These are phyloP conservation scores for Casuarina equisetifolia DNA, from an alignment of 306 rosid species.

Conservation along the genomic window DNA sequence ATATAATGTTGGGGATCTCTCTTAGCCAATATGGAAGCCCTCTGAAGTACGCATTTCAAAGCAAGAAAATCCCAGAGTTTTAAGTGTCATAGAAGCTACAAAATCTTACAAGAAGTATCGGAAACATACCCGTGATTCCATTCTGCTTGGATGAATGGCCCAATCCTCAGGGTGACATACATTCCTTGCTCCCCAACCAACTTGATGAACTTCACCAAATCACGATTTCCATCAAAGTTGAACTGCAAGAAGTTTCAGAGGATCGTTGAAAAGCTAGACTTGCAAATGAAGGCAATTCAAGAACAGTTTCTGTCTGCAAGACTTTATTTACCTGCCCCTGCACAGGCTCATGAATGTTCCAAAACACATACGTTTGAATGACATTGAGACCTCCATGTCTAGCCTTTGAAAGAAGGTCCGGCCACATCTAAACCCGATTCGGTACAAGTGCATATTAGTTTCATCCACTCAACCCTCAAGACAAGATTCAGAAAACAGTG, in stretches of 20 bases:
- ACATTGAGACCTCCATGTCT: slow-evolving; percentile 78
- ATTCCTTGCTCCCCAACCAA: slow-evolving; percentile 46
- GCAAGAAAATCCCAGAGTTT: not conserved
- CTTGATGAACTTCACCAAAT: slow-evolving; percentile 68
- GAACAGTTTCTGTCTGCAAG: not conserved
- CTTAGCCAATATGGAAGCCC: slow-evolving; percentile 96
- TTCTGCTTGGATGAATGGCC: slow-evolving; percentile 96
- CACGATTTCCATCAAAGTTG: slow-evolving; percentile 61
- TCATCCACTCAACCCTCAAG: not conserved
- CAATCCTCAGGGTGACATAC: slow-evolving; percentile 71
- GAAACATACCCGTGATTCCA: slow-evolving; percentile 84
- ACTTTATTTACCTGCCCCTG: slow-evolving; percentile 59
- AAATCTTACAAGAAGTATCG: not conserved
- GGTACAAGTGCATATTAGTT: not conserved
- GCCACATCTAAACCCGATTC: slow-evolving; percentile 69
- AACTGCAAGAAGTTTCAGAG: slow-evolving; percentile 33
- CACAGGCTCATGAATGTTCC: slow-evolving; percentile 83
- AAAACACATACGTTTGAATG: slow-evolving; percentile 87
- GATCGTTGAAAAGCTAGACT: not conserved
- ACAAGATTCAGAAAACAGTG: not conserved
- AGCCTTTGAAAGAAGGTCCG: slow-evolving; percentile 59
- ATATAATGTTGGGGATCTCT: slow-evolving; percentile 61
- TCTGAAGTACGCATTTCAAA: slow-evolving; percentile 37
- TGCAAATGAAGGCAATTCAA: not conserved
- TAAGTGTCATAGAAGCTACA: not conserved